phyloP scores from a whole-genome alignment of 805 yeast genomes.

The Metschnikowia cerradonensis region DNA sequence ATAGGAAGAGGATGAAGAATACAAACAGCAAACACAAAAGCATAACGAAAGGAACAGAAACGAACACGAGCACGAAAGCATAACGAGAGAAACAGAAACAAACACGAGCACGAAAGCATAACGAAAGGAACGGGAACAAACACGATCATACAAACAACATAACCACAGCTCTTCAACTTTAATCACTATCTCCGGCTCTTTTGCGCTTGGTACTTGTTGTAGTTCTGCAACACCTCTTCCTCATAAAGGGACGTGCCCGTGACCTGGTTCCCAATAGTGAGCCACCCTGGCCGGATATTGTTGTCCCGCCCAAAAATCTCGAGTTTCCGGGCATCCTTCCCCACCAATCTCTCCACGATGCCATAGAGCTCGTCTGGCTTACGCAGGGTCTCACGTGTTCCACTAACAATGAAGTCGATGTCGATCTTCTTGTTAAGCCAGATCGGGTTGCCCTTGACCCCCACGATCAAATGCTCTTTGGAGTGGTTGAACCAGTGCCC shows the following conservation, averaged over 20 bases:
- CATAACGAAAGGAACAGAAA: too few relatives aligned
- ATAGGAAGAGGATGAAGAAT: too few relatives aligned
- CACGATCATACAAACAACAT: too few relatives aligned
- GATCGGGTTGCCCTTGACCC: slow-evolving; percentile 71
- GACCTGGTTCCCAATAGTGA: slow-evolving; percentile 80
- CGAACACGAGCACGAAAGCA: too few relatives aligned
- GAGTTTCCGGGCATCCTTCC: slow-evolving; percentile 68
- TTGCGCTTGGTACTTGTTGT: slow-evolving; percentile 16
- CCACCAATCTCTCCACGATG: slow-evolving; percentile 80
- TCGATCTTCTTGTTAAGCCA: slow-evolving; percentile 71
- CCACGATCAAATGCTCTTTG: slow-evolving; percentile 84
- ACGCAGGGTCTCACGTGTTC: slow-evolving; percentile 82
- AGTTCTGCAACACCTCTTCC: slow-evolving; percentile 47
- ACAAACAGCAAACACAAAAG: too few relatives aligned
- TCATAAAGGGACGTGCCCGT: slow-evolving; percentile 57
- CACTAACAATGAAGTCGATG: slow-evolving; percentile 71
- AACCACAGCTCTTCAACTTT: too few relatives aligned
- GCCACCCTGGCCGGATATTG: slow-evolving; percentile 86
- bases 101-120: too few relatives aligned
- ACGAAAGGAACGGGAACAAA: too few relatives aligned
- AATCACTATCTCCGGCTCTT: neutral
- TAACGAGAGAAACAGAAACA: too few relatives aligned
- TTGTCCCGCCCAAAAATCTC: slow-evolving; percentile 89
- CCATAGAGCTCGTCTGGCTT: slow-evolving; percentile 90
- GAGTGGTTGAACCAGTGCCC: slow-evolving; percentile 98